Evolutionary conservation across 441 rosid species (phyloP), one percentile per base, ranked within the genome.

Genomic region (Pelargonium myrrhifolium): DNA sequence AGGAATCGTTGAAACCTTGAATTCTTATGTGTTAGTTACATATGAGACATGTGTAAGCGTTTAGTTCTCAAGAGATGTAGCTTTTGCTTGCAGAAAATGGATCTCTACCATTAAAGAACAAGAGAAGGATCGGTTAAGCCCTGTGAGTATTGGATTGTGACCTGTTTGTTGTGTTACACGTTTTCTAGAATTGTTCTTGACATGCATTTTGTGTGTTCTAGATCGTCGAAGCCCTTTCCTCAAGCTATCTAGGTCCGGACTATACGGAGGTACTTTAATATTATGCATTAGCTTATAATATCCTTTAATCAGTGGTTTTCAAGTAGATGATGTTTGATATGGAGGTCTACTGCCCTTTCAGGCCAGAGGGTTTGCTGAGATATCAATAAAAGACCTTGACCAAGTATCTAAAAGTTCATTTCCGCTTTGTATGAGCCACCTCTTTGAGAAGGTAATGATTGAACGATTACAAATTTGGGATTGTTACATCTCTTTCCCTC

Each of bases 181-280:
- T 64, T 26, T 68, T 47, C 53, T 9, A 59, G 62, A 65, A 42
- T 62, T 76, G 62, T 31, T 49, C 53, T 43, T 64, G 35, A 21
- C 6, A 28, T 39, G 39, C 11, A 22, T 55, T 62, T 53, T 67
- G 56, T 18, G 28, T 20, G 12, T 61, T 77, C 71, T 82, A 89
- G 99, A 87, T 92, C 42, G 93, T 94, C 10, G 98, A 94, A 81
- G 90, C 85, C 40, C 79, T 89, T 21, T 82, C 84, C 72, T 72
- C 82, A 18, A 89, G 92, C 80, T 94, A 94, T 74, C 70, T 92
- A 76, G 98, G 98, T 78, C 93, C 98, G 62, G 98, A 92, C 75
- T 94, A 86, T 79, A 76, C 98, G 71, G 93, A 84, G 96, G 99
- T 94, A 65, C 43, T 74, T 65, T 18, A 39, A 61, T 61, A 47